Conservation (phyloP, 2,329 filamentous ascomycete genomes). For the Alternaria metachromatica region DNA sequence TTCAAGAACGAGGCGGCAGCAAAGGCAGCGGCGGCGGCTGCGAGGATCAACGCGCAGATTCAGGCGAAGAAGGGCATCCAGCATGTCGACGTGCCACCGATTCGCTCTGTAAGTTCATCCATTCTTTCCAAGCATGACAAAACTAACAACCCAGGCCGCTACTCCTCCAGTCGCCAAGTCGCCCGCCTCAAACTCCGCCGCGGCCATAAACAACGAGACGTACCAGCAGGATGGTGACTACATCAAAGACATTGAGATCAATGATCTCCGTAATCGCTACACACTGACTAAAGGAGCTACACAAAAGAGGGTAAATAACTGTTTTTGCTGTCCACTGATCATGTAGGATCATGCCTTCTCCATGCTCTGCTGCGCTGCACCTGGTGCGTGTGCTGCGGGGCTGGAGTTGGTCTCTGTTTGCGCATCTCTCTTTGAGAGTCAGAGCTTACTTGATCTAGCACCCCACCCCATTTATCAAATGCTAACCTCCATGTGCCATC, state of each 20-base stretch:
- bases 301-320: conserved; percentile 99
- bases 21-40: conserved; percentile 83
- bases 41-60: conserved; percentile 57
- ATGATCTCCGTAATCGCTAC: conserved; percentile 95
- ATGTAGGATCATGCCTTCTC: conserved; percentile 54
- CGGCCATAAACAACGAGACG: conserved; percentile 73
- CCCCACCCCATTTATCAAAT: conserved; percentile 74
- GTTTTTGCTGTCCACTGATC: conserved; percentile 72
- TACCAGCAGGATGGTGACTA: conserved; percentile 97
- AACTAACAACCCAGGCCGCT: conserved; percentile 44
- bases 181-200: conserved; percentile 55
- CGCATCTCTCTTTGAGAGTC: conserved; percentile 46
- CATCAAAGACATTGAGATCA: conserved; percentile 99
- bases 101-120: conserved; percentile 62
- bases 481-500: conserved; percentile 89
- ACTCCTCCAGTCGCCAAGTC: conserved; percentile 63
- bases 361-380: conserved; percentile 27
- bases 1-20: conserved; percentile 65
- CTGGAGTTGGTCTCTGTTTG: conserved; percentile 39
- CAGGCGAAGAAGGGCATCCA: conserved; percentile 80
- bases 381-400: conserved; percentile 61
- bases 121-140: neutral
- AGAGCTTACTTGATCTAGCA: conserved; percentile 58
- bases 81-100: conserved; percentile 86
- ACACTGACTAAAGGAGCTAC: conserved; percentile 95